Evolutionary conservation across 768 basidiomycete genomes (phyloP), one percentile per base, ranked within the genome.

Genomic region (Hydnum rufescens): DNA sequence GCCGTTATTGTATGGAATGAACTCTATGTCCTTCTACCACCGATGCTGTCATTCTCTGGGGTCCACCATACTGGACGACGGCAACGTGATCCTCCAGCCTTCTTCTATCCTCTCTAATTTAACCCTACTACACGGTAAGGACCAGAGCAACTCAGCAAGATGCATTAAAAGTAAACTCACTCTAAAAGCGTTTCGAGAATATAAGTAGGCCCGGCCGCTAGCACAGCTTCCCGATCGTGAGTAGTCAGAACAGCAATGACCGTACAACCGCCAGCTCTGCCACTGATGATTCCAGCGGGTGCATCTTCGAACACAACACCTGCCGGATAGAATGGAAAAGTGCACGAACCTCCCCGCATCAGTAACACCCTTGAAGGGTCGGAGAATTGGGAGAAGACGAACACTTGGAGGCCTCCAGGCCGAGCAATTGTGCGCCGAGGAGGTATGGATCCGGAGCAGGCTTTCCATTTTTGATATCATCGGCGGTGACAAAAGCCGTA

Each of bases 281-380:
- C 87, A 16, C 83, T 72, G 54, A 67, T 69, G 57, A 90, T 65
- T 2, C 90, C 90, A 13, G 84, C 79, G 3, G 87, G 81, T 1
- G 90, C 88, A 60, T 95, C 90, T 60, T 92, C 88, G 3, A 95
- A 71, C 4, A 93, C 89, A 54, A 93, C 68, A 60, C 84, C 84
- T 47, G 13, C 44, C 36, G 36, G n/a, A n/a, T n/a, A n/a, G n/a
- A n/a, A n/a, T n/a, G n/a, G n/a, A n/a, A n/a, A n/a, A n/a, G n/a
- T n/a, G n/a, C n/a, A n/a, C n/a, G n/a, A n/a, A n/a, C n/a, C n/a
- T n/a, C n/a, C n/a, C n/a, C n/a, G n/a, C n/a, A n/a, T n/a, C n/a
- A n/a, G n/a, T n/a, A n/a, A n/a, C n/a, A n/a, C n/a, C 49, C 74
- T 74, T 19, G 63, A 64, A 1, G 78, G 68, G 46, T 77, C 67